phyloP scores from a whole-genome alignment of 2,329 filamentous ascomycete genomes.

The Colletotrichum chlorophyti region DNA sequence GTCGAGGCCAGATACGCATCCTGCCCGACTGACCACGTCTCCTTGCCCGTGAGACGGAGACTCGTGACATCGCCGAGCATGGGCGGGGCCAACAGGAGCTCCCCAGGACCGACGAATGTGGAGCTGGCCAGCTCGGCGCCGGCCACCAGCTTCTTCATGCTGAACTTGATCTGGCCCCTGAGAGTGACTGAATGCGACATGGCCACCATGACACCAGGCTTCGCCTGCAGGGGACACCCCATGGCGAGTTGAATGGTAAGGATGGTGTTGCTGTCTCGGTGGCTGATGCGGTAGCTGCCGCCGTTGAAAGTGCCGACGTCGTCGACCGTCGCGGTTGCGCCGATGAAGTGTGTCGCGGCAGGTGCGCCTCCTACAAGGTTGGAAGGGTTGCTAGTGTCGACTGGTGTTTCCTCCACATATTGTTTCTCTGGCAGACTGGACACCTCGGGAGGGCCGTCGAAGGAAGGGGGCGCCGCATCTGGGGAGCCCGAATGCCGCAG shows the following conservation, averaged over 20 bases:
- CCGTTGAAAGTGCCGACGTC: slow-evolving; percentile 98
- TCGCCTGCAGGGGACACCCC: slow-evolving; percentile 81
- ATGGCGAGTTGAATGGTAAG: slow-evolving; percentile 89
- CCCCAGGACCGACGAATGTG: slow-evolving; percentile 86
- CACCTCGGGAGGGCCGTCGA: slow-evolving; percentile 34
- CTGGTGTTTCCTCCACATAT: slow-evolving; percentile 31
- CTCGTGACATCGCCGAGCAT: slow-evolving; percentile 86
- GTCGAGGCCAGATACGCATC: slow-evolving; percentile 89
- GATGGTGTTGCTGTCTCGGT: slow-evolving; percentile 89
- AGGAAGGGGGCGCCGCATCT: slow-evolving; percentile 38
- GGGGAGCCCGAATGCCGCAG: slow-evolving; percentile 19
- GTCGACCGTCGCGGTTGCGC: slow-evolving; percentile 69
- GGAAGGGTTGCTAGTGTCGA: slow-evolving; percentile 38
- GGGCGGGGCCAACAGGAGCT: slow-evolving; percentile 82
- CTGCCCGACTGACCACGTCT: slow-evolving; percentile 84
- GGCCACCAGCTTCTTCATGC: slow-evolving; percentile 87
- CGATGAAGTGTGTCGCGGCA: slow-evolving; percentile 64
- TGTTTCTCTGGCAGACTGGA: slow-evolving; percentile 36
- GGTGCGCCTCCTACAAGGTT: slow-evolving; percentile 48
- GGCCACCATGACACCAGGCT: slow-evolving; percentile 89
- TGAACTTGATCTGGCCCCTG: slow-evolving; percentile 84
- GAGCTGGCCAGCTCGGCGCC: slow-evolving; percentile 82
- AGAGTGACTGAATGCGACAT: slow-evolving; percentile 91
- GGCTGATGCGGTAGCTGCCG: slow-evolving; percentile 90
- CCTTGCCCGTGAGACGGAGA: slow-evolving; percentile 73